Base-by-base conservation (phyloP, 1,139 yeast genomes). In the Trichomonascaceae sp. region DNA sequence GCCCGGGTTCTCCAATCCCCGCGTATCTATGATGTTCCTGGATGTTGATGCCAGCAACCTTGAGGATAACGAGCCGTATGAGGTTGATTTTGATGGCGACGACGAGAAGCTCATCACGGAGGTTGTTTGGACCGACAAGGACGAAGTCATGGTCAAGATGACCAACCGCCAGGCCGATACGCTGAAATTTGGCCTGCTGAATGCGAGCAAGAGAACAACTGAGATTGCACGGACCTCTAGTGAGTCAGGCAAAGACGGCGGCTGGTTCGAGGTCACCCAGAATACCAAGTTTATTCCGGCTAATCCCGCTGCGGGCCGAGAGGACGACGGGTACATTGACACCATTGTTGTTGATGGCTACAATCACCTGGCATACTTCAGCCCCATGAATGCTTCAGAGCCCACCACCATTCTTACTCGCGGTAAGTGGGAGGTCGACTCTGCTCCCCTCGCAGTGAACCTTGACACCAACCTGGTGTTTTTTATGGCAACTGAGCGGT, bases 211-310 rank as follows among this genome's bases (percentile, higher is more conserved):
- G 15, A 45, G 58, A 1, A 38, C 47, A 1, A 61, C 70, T 0
- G 51, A 48, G 13, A 50, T 67, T 4, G 65, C 64, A 2, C 63
- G 81, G 42, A 46, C 57, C 1, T 47, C 64, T 4, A 64, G 76
- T 41, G 57, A 74, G 1, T 35, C 44, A 17, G 50, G 46, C 14
- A 40, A 71, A 71, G 85, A 60, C 60, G 47, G 76, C 9, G 51
- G 68, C 40, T 62, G 76, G 84, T 84, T 87, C 63, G 98, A 89
- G 52, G 74, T 87, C 27, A 70, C 82, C 5, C 81, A 77, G 42
- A 73, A 76, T 44, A 75, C 92, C 0, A 57, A 70, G 23, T 76
- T 60, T 48, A 66, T 89, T 27, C 93, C 95, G 5, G 69, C 70
- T 39, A 71, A 79, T 41, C 41, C 50, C 4, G 50, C 46, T 0